A percentile compares a stretch with the other conserved stretches of the same genome.
Evolutionary conservation across 805 yeast genomes (phyloP).

Genomic region (Yamadazyma kitorensis): DNA sequence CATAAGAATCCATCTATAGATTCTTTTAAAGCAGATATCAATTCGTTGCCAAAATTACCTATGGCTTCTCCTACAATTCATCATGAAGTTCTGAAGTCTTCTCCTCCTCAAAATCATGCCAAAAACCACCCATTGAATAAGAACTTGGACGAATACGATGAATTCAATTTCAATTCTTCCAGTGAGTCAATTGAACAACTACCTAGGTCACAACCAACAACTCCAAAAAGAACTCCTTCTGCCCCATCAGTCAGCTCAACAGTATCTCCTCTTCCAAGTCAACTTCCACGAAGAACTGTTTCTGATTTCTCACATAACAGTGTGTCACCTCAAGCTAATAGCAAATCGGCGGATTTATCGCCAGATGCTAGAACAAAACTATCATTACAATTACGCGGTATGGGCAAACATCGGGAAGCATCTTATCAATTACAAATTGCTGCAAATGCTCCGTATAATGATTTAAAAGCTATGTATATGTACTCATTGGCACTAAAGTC

Average conservation of each 20-base stretch:
- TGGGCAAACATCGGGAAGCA: slow-evolving; percentile 65
- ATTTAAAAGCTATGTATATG: slow-evolving; percentile 58
- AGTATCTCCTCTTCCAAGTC: background rate
- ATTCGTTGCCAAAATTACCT: no score
- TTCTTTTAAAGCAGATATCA: slow-evolving; percentile 24
- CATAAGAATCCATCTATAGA: slow-evolving; percentile 22
- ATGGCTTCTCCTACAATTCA: no score
- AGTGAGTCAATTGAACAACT: slow-evolving; percentile 12
- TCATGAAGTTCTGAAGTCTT: no score
- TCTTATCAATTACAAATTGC: slow-evolving; percentile 65
- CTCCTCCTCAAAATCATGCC: background rate
- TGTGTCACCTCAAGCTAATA: slow-evolving; percentile 10
- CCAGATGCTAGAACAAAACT: slow-evolving; percentile 36
- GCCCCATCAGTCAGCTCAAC: slow-evolving; percentile 8
- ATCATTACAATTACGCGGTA: slow-evolving; percentile 50
- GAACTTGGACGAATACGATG: slow-evolving; percentile 16
- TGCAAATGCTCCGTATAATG: slow-evolving; percentile 56
- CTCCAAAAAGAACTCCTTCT: slow-evolving; percentile 6
- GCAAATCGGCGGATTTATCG: slow-evolving; percentile 16
- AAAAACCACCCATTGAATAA: background rate
- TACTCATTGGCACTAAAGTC: slow-evolving; percentile 65
- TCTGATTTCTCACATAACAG: slow-evolving; percentile 8
- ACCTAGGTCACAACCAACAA: slow-evolving; percentile 3
- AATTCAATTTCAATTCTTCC: slow-evolving; percentile 16
- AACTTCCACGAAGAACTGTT: slow-evolving; percentile 11